Evolutionary conservation across 352 stramenopile genomes (phyloP), one percentile per base, ranked within the genome.

Genomic region (Poterioochromonas sp.): DNA sequence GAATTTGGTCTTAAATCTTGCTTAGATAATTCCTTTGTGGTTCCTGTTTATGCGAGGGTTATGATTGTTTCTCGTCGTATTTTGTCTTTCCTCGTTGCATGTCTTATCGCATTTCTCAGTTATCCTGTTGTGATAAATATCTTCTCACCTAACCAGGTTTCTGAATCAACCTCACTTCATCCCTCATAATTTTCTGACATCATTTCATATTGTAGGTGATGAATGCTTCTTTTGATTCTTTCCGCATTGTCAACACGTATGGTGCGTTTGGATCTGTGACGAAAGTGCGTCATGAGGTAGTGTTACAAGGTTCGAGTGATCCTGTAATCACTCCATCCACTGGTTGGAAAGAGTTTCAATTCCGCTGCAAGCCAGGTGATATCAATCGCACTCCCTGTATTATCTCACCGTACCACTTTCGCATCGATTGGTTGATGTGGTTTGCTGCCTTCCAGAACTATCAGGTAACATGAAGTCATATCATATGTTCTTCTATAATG

Each of bases 361-460:
- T 90, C 65, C 83, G 83, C 60, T 86, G 84, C n/a, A 90, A 90
- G 80, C 86, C 85, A 15, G 84, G 85, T 15, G 79, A 88, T 73
- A 73, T 90, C 5, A 68, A 82, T 62, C 71, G 76, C 53, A 43
- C 43, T 43, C 85, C 85, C 41, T 78, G 73, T 68, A 86, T 83
- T 49, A 87, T 88, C 63, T 85, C 80, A 51, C 86, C 86, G 0
- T 89, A 89, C 76, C 86, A 90, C 79, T 84, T 87, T 81, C 79
- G 87, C 39, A 64, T 90, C 0, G 86, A 90, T 76, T 90, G 87
- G 86, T 68, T 82, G 53, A 80, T 77, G 34, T 82, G 79, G 79
- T 82, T 82, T 71, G 79, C 79, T 35, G 76, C 79, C 0, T 83
- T 82, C 40, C 80, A 83, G 37, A 80, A 39, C 58, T 83, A 83